phyloP scores from a whole-genome alignment of 208 protist species.

The Wallacemonas sp. region DNA sequence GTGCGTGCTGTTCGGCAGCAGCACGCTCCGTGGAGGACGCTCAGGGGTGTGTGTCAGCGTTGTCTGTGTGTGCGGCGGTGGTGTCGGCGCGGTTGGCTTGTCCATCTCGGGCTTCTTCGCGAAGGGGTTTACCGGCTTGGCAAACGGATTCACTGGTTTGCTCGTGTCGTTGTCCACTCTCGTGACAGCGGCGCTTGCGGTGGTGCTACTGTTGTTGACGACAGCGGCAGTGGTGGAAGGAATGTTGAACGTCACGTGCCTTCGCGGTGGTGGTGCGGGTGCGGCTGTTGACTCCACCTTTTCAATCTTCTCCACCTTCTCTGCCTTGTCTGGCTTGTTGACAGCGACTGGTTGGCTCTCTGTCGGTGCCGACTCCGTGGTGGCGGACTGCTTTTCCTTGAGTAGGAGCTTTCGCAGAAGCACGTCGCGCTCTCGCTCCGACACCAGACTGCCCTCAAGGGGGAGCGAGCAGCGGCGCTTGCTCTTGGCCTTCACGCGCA shows the following conservation, averaged over 20 bases:
- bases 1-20: background rate
- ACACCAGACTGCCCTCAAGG: conserved; percentile 50
- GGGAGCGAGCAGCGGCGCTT: conserved; percentile 69
- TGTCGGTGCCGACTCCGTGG: background rate
- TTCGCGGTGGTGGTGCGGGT: conserved; percentile 1
- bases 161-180: background rate
- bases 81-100: too few species aligned
- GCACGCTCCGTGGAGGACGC: too few species aligned
- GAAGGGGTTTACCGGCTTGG: conserved; percentile 50
- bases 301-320: background rate
- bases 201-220: background rate
- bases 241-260: conserved; percentile 26
- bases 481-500: conserved; percentile 55
- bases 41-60: background rate
- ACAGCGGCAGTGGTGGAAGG: background rate
- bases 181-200: background rate
- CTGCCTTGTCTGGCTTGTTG: background rate
- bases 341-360: background rate
- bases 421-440: conserved; percentile 63
- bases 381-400: conserved; percentile 29
- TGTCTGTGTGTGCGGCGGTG: conserved; percentile 9
- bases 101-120: too few species aligned
- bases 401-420: conserved; percentile 61
- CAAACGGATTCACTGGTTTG: too few species aligned
- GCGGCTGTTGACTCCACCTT: background rate